Evolutionary conservation across 176 grass and related monocot species (phyloP), one percentile per base, ranked within the genome.

Genomic region (Musa beccarii): DNA sequence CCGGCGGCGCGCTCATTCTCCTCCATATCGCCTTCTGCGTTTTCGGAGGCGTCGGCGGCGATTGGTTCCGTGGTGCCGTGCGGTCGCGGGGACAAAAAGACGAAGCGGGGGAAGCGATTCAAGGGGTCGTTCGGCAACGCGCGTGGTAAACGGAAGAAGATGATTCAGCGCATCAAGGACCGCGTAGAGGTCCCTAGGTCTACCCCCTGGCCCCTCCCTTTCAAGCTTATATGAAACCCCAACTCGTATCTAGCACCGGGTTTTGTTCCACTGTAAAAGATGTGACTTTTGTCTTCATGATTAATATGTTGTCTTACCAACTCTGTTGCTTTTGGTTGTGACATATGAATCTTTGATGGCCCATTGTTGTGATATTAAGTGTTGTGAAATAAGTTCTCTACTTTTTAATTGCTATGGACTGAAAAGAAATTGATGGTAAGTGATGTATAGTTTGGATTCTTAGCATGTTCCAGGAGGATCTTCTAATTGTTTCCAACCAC

Each of bases 91-190:
- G 93, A 96, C 85, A 92, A 96, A 83, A 96, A 83, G 78, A 96
- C 93, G 85, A 96, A 92, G 76, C 72, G 84, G 66, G 94, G 94
- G 84, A 98, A 98, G 86, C 82, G 94, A 72, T 98, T 98, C 86
- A 98, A 91, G 84, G 94, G 90, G 17, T 98, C 94, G 81, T 98
- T 53, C 71, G 90, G 90, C 21, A 98, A 93, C 86, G 82, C 88
- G 24, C 81, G 94, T 64, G 90, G 88, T 57, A 98, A 98, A 88
- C 66, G 79, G 82, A 88, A 93, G 68, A 90, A 93, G 84, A 91
- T 89, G 88, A 91, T 98, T 51, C 88, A 91, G 84, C 87, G 94
- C 75, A 98, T 98, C 82, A 98, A 98, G 82, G 94, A 98, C 79
- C 94, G 94, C 9, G 76, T 98, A 55, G 94, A 98, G 90, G 94